Evolutionary conservation across 2,329 filamentous ascomycete species (phyloP).

Genomic region (Fusarium gaditjirri): DNA sequence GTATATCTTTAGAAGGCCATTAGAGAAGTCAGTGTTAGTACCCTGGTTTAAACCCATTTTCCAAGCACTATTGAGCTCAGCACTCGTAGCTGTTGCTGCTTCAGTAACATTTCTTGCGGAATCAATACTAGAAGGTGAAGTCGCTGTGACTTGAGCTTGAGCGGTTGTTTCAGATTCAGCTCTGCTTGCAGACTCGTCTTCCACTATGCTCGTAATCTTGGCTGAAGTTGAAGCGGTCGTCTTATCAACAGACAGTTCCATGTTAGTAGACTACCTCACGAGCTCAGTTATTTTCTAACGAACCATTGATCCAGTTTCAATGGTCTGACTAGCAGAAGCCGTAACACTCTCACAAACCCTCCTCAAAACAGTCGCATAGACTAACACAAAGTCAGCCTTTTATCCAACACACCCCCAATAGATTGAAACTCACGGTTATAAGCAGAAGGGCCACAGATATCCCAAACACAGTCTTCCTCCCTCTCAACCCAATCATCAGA

Average conservation of each 20-base stretch:
- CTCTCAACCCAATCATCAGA: constrained; percentile 12
- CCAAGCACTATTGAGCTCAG: neutral
- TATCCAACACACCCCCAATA: fast-evolving
- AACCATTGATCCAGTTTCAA: neutral
- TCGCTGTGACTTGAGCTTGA: neutral
- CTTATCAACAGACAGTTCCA: neutral
- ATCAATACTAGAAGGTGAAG: neutral
- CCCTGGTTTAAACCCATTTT: neutral
- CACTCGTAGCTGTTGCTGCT: neutral
- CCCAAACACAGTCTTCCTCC: constrained; percentile 18
- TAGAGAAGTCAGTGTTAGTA: neutral
- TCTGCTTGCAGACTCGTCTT: neutral
- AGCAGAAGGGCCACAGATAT: constrained; percentile 7
- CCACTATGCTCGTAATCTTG: neutral
- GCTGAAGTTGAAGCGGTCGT: neutral
- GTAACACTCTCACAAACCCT: constrained; percentile 2
- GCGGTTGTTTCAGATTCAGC: neutral
- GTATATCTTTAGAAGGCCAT: fast-evolving
- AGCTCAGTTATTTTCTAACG: fast-evolving
- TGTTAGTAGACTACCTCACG: neutral
- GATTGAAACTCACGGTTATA: neutral
- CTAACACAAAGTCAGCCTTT: neutral
- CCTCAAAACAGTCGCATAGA: neutral
- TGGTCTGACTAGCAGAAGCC: neutral
- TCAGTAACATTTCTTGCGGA: fast-evolving